phyloP scores from a whole-genome alignment of 192 early-diverging fungal species.

The Podochytrium sp. region DNA sequence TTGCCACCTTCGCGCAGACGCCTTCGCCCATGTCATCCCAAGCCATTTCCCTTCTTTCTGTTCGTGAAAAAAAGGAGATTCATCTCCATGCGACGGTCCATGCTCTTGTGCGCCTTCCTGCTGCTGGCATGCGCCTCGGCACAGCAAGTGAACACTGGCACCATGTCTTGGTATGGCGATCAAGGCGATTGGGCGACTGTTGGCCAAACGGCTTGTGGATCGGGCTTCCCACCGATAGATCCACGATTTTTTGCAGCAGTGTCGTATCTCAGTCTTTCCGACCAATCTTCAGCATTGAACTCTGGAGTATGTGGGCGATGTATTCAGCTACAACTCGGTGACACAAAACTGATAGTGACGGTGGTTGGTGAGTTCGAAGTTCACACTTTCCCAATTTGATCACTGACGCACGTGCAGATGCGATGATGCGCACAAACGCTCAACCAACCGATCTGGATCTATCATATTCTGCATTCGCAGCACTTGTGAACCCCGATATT shows the following conservation, averaged over 20 bases:
- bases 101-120: no score
- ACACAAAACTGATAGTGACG: neutral
- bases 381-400: neutral
- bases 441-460: neutral
- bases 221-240: neutral
- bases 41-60: no score
- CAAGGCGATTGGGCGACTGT: neutral
- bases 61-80: no score
- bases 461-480: neutral
- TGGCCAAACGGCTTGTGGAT: neutral
- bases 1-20: no score
- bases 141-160: neutral
- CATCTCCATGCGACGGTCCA: no score
- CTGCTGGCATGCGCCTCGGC: neutral
- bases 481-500: neutral
- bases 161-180: conserved; percentile 4
- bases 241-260: neutral
- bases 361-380: neutral
- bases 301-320: neutral
- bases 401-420: neutral
- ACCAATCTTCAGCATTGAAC: neutral
- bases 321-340: neutral
- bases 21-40: no score
- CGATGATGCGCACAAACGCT: neutral
- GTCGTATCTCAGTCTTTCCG: neutral